Evolutionary conservation across 345 rosid species (phyloP), one percentile per base, ranked within the genome.

Genomic region (Camelina hispida): DNA sequence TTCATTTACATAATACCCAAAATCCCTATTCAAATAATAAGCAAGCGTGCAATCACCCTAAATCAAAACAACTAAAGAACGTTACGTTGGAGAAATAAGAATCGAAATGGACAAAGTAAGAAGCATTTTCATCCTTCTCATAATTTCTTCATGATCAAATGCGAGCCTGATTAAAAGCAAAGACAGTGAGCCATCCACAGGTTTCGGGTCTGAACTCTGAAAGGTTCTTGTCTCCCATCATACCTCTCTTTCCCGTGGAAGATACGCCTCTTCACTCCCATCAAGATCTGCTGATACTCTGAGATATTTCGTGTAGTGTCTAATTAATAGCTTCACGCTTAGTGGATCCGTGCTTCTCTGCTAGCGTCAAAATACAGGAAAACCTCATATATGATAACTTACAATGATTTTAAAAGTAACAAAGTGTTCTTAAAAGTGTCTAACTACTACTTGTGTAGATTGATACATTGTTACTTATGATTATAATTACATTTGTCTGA

Each of bases 201-300:
- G 97, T 77, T 70, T 88, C 6, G 95, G 97, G 66, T 91, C 89
- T 6, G n/a, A n/a, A n/a, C n/a, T n/a, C n/a, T n/a, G 89, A 79
- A 74, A 94, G 93, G 72, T 84, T 86, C 68, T 80, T 84, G 74
- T 90, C 96, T 77, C 98, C 97, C 95, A 91, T 90, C 96, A 94
- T 94, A 90, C 87, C 75, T 84, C 91, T 83, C 80, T 91, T 72
- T 91, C 98, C 0, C 85, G 68, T 11, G 98, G 98, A 60, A 91
- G 91, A 84, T 88, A 66, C 18, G 62, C 61, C 65, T 89, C 88
- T 70, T 87, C 89, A 52, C 73, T 77, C 61, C 87, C 91, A 46
- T 84, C 79, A 59, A 57, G 28, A 74, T 83, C 89, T 23, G 38
- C 89, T 23, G 38, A 62, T 73, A 86, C 84, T 75, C 79, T 88